Evolutionary conservation across 768 basidiomycete genomes (phyloP).

Genomic region (Pleurotus cornucopiae): DNA sequence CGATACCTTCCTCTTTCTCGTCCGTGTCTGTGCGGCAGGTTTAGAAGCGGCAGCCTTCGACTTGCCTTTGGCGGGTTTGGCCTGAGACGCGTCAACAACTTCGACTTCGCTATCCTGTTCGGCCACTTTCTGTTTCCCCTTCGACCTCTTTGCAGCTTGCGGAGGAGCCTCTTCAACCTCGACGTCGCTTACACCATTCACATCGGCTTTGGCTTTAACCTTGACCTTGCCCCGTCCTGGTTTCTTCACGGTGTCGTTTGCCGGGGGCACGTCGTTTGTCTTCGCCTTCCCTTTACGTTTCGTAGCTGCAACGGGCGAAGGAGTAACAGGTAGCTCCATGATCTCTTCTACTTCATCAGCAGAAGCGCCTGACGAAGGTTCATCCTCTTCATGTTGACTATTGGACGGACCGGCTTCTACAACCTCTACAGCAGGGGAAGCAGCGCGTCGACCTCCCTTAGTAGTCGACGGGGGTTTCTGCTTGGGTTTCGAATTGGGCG

Average conservation of each 20-base stretch:
- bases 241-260: conserved; percentile 8
- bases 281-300: conserved; percentile 10
- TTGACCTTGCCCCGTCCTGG: conserved; percentile 38
- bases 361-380: conserved; percentile 4
- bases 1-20: background rate
- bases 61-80: conserved; percentile 6
- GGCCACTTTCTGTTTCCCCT: conserved; percentile 23
- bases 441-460: background rate
- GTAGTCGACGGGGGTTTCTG: conserved; percentile 6
- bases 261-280: conserved; percentile 17
- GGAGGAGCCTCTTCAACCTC: conserved; percentile 8
- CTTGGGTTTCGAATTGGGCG: conserved; percentile 15
- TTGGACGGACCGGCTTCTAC: conserved; percentile 17
- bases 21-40: background rate
- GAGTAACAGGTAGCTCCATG: conserved; percentile 1
- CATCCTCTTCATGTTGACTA: background rate
- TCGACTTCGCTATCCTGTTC: conserved; percentile 21
- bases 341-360: conserved; percentile 24
- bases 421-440: conserved; percentile 12
- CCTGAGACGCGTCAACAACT: conserved; percentile 14
- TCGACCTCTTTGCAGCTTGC: conserved; percentile 12
- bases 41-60: background rate
- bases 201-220: conserved; percentile 14
- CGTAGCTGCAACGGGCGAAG: conserved; percentile 7
- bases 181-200: conserved; percentile 21